Percentiles rank a stretch among this genome's conserved stretches.
phyloP scores from a whole-genome alignment of 1,284 basidiomycete genomes.

The Microbotryum violaceum region DNA sequence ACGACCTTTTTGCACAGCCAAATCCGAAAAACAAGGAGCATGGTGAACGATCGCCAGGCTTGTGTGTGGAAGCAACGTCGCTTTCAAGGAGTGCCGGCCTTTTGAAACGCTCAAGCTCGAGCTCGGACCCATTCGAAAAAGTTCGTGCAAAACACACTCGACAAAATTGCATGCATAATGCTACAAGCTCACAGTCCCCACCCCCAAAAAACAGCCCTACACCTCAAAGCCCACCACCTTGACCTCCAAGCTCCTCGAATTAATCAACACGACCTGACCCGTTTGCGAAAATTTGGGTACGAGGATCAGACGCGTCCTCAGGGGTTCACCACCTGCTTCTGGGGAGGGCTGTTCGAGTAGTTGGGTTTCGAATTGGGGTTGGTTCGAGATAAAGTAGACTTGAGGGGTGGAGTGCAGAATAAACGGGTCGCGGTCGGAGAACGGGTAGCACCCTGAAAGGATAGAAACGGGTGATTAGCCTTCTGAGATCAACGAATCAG shows the following conservation, averaged over 20 bases:
- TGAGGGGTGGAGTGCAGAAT: slow-evolving; percentile 75
- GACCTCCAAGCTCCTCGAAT: slow-evolving; percentile 52
- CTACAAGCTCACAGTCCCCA: no score
- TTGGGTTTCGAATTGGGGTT: slow-evolving; percentile 70
- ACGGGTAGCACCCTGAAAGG: slow-evolving; percentile 78
- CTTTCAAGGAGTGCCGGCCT: no score
- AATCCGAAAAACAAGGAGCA: no score
- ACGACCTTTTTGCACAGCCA: no score
- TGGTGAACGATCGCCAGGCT: no score
- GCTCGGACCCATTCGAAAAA: no score
- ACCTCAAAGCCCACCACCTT: slow-evolving; percentile 38
- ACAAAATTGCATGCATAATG: no score
- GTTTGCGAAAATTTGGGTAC: slow-evolving; percentile 70
- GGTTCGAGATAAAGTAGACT: slow-evolving; percentile 87
- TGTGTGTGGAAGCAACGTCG: no score
- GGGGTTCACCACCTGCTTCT: slow-evolving; percentile 34
- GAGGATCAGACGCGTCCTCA: slow-evolving; percentile 60
- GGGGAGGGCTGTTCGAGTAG: slow-evolving; percentile 47
- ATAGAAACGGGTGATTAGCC: not conserved
- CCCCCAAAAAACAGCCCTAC: not conserved
- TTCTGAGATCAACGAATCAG: not conserved
- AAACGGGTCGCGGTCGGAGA: slow-evolving; percentile 81
- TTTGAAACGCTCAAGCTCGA: no score
- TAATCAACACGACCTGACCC: slow-evolving; percentile 56
- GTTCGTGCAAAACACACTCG: no score